Evolutionary conservation across 1,284 basidiomycete genomes (phyloP), one percentile per base, ranked within the genome.

Genomic region (Pseudozyma thailandica): DNA sequence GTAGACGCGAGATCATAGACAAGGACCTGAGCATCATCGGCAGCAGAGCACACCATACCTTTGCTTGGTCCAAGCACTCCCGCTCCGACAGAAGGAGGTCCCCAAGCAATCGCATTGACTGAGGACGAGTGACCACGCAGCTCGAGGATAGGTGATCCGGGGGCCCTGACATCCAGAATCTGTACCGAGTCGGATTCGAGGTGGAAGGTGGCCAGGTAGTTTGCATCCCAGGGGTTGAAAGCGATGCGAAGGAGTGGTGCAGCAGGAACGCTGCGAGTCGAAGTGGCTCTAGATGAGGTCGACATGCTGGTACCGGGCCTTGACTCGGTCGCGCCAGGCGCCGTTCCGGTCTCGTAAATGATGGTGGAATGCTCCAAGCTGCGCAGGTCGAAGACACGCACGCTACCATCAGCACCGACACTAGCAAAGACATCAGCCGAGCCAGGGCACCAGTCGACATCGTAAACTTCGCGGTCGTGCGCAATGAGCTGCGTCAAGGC

Each of bases 321-420:
- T 16, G 65, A 72, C 18, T 71, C 68, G 20, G 66, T 65, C 12
- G 69, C 55, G 18, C 59, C 61, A 4, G 70, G 59, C 37, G 69
- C 57, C 10, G 72, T 62, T 12, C 64, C 77, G 6, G 83, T 78
- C 85, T 98, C 96, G 84, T 98, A 99, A 43, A 98, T 87, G 77
- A 98, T 99, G 3, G 96, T 99, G 8, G 94, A 97, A 84, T 98
- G 96, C 83, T 98, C 96, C 43, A 98, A 87, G 74, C 91, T 92
- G 35, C 96, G 90, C 55, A 98, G 85, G 84, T 99, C 96, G 82
- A 98, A 99, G 8, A 96, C 94, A 46, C 96, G 91, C 33, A 98
- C 86, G 60, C 91, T 93, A 12, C 96, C 96, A 82, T 99, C 96
- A 13, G 95, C 96, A 23, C 96, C 96, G 20, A 98, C 96, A 15